Evolutionary conservation across 805 yeast genomes (phyloP).

Genomic region (Sugiyamaella lignohabitans): DNA sequence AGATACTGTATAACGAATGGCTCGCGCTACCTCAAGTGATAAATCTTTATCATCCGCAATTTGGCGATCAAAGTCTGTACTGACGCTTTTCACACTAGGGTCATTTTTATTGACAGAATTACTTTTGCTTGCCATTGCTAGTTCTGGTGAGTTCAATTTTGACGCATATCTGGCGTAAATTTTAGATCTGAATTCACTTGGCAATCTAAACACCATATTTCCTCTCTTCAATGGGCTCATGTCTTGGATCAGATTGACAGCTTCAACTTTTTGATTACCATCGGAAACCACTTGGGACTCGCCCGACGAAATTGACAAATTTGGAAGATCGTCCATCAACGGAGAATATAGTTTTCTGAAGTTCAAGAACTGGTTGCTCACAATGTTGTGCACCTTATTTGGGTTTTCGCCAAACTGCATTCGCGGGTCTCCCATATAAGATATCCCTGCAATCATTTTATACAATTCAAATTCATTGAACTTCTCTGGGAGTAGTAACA

Average conservation of each 20-base stretch:
- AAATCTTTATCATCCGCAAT: constrained; percentile 42
- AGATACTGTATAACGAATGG: constrained; percentile 52
- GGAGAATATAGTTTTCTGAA: constrained; percentile 76
- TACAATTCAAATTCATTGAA: constrained; percentile 64
- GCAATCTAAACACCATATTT: constrained; percentile 42
- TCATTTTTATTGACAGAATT: neutral
- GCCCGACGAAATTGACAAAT: constrained; percentile 23
- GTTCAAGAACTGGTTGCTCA: constrained; percentile 59
- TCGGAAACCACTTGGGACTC: too few species aligned
- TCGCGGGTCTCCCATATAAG: constrained; percentile 88
- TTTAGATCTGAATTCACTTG: constrained; percentile 41
- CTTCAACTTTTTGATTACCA: constrained; percentile 8
- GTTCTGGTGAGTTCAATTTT: neutral
- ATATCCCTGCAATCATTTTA: constrained; percentile 67
- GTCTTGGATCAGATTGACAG: constrained; percentile 29
- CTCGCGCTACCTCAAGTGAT: constrained; percentile 31
- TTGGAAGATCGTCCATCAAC: constrained; percentile 40
- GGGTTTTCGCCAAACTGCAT: constrained; percentile 89
- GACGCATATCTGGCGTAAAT: constrained; percentile 30
- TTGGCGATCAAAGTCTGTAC: constrained; percentile 34
- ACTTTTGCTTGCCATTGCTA: neutral
- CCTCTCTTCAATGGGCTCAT: constrained; percentile 36
- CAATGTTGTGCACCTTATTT: constrained; percentile 78
- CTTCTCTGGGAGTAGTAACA: constrained; percentile 44
- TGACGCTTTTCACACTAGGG: constrained; percentile 7